A percentile compares a stretch with the other conserved stretches of the same genome.
phyloP scores from a whole-genome alignment of 495 filamentous ascomycete species.

The Cudoniella acicularis region DNA sequence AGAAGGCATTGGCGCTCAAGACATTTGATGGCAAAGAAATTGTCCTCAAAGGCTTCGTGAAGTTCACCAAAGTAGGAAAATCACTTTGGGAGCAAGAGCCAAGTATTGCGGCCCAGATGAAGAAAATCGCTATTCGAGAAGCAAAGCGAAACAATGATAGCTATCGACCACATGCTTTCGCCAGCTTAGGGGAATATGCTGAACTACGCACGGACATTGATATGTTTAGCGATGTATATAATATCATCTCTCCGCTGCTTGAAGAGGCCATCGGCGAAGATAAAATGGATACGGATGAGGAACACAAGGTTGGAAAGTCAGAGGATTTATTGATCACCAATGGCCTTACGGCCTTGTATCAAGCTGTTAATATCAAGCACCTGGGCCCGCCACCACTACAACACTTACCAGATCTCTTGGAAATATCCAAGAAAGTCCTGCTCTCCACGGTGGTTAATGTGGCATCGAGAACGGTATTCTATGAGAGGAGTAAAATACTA shows the following conservation, averaged over 20 bases:
- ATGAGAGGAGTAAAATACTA: conserved; percentile 19
- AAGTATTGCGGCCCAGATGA: conserved; percentile 38
- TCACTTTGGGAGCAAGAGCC: conserved; percentile 52
- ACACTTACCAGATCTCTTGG: conserved; percentile 17
- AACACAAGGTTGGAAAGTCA: conserved; percentile 28
- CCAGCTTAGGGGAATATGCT: conserved; percentile 67
- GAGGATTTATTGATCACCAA: conserved; percentile 21
- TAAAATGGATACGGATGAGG: conserved; percentile 56
- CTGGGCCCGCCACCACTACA: conserved; percentile 14
- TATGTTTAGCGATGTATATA: conserved; percentile 60
- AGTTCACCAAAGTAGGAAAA: conserved; percentile 62
- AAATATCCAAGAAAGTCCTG: conserved; percentile 9
- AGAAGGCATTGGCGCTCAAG: conserved; percentile 77
- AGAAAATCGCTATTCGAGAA: conserved; percentile 74
- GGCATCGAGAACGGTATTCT: conserved; percentile 18
- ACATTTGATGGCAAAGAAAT: conserved; percentile 93
- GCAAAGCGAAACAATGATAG: conserved; percentile 81
- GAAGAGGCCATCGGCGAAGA: conserved; percentile 51
- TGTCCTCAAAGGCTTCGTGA: conserved; percentile 78
- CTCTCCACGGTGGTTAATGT: conserved; percentile 16
- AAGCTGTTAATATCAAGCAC: conserved; percentile 20
- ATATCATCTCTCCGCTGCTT: conserved; percentile 56
- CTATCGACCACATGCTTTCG: conserved; percentile 74
- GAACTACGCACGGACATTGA: conserved; percentile 60
- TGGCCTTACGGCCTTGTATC: conserved; percentile 22